Percentiles rank a stretch among this genome's conserved stretches.
Evolutionary conservation across 2,329 filamentous ascomycete species (phyloP).

Genomic region (Xylaria sp.): DNA sequence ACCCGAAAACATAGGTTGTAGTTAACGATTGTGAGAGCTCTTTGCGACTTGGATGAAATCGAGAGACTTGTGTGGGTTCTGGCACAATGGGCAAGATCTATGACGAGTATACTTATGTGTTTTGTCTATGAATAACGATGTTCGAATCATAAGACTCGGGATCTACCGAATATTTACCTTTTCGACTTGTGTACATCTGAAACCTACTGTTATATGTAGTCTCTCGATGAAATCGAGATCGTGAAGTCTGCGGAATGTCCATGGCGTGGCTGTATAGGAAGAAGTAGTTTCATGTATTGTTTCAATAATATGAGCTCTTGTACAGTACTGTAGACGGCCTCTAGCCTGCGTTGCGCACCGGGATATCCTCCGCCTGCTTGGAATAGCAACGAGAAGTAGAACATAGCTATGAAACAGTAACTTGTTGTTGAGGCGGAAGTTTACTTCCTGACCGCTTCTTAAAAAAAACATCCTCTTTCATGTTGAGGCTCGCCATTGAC

Average conservation of each 20-base stretch:
- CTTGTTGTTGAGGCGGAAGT: background rate
- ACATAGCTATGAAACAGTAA: background rate
- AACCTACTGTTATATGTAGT: background rate
- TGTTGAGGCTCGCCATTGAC: background rate
- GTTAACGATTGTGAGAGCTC: too few species aligned
- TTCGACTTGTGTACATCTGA: background rate
- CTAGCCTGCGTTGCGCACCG: background rate
- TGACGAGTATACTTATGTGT: too few species aligned
- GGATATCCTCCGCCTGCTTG: background rate
- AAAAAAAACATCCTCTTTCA: background rate
- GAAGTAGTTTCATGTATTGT: background rate
- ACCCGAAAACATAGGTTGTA: too few species aligned
- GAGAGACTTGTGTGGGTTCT: too few species aligned
- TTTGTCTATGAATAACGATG: too few species aligned
- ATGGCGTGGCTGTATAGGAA: slow-evolving; percentile 15
- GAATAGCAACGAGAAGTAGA: slow-evolving; percentile 4
- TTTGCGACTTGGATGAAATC: too few species aligned
- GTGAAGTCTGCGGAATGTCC: background rate
- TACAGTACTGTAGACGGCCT: background rate
- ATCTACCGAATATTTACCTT: background rate
- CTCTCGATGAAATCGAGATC: background rate
- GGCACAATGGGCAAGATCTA: too few species aligned
- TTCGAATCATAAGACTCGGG: too few species aligned
- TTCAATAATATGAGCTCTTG: slow-evolving; percentile 1
- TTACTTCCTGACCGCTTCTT: slow-evolving; percentile 11